Base-by-base conservation (phyloP, 1,139 yeast genomes). In the Zygosaccharomyces sapae region DNA sequence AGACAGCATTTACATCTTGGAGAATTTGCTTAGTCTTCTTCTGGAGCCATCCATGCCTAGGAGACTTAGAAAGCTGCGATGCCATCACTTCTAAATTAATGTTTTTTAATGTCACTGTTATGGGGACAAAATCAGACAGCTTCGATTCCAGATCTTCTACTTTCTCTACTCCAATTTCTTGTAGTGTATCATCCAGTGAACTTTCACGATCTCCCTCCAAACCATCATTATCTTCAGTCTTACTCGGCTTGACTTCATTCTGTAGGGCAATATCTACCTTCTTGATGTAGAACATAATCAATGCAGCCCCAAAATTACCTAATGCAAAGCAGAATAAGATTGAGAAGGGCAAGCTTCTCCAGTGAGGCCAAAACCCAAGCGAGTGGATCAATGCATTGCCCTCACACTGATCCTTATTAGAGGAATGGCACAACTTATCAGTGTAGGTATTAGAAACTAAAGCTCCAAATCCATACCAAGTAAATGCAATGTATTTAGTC, bases 401-500 rank as follows among this genome's bases (percentile, higher is more conserved):
- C 40, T 65, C 67, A 50, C 77, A 75, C 0, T 58, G 55, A 49
- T 77, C 69, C 1, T 62, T 61, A 24, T 70, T 70, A 33, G 69
- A 69, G 6, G 73, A 72, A 0, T 75, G 73, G 63, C 92, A 85
- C 44, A 73, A 77, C 70, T 75, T 83, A 41, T 72, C 76, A 1
- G 83, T 70, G 61, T 78, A 86, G 55, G 86, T 86, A 59, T 83
- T 84, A 0, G 88, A 75, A 16, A 75, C 57, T 47, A 83, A 63
- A 0, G 85, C 83, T 0, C 94, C 94, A 66, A 83, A 84, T 0
- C 81, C 82, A 58, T 84, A 86, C 86, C 92, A 87, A 48, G 84
- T 76, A 58, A 80, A 83, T 0, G 90, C 81, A 45, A 81, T 66
- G 63, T 86, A 87, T 59, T 83, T 85, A 4, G 82, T 74, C 96